Base-by-base conservation (phyloP, 805 yeast genomes). In the Schwanniomyces yamadae region DNA sequence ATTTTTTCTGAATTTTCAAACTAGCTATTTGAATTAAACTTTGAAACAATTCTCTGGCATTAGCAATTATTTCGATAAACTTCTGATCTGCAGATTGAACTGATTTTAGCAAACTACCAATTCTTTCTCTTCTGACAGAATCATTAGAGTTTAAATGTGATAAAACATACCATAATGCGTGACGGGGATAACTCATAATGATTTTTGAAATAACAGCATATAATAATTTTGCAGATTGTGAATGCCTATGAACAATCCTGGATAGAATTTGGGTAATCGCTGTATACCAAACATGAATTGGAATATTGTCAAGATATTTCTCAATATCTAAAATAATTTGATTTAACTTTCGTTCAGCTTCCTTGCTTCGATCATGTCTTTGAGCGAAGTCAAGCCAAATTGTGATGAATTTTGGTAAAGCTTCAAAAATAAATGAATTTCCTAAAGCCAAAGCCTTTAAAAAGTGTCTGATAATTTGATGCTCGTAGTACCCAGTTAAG, bases 221-320 rank as follows among this genome's bases (percentile, higher is more conserved):
- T 11, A 93, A 68, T 14, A 80, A 59, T 1, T 69, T 71, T 19
- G 71, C 74, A 0, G 93, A 79, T 0, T 68, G 64, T 2, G 61
- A 58, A 44, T 83, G 80, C 1, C 73, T 63, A 49, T 86, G 93
- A 1, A 77, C 66, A 39, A 90, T 69, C 48, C 98, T 71, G 0
- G 97, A 88, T 4, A 91, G 63, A 23, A 93, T 55, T 54, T 93
- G 98, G 0, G 97, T 85, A 14, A 91, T 65, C 0, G 88, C 95
- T 0, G 89, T 73, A 54, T 84, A 91, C 85, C 96, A 88, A 58
- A 60, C 66, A 40, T 64, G 65, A 3, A 23, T 69, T 55, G 46
- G 89, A 77, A 52, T 81, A 55, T 39, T 55, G 47, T 35, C 61
- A 6, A 71, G 51, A 4, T 75, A 68, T 16, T 65, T 66, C 4